A percentile compares a stretch with the other conserved stretches of the same genome.
These are phyloP conservation scores for Trichoderma semiorbis DNA, from an alignment of 2,329 filamentous ascomycete genomes.

Conservation along the genomic window DNA sequence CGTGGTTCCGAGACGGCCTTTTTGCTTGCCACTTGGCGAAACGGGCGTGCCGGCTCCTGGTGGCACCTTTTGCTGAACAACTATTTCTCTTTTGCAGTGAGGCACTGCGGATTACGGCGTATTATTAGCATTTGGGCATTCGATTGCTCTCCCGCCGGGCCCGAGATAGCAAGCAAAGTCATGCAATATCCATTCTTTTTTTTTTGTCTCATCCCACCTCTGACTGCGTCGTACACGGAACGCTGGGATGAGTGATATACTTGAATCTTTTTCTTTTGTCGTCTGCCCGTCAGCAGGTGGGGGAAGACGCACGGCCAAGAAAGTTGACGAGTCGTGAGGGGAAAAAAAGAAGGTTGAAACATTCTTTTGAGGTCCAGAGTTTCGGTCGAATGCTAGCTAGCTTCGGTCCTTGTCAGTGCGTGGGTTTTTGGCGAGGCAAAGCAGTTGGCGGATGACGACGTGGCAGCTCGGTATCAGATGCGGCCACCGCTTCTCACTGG, in stretches of 20 bases:
- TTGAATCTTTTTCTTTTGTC: not conserved
- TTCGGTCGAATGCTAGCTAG: not conserved
- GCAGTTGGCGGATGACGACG: conserved; percentile 1
- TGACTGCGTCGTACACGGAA: not conserved
- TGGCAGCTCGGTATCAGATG: conserved; percentile 5
- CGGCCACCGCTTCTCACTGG: not conserved
- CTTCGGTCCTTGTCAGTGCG: not conserved
- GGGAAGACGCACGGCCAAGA: not conserved
- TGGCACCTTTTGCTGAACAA: not conserved
- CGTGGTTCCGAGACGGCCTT: not conserved
- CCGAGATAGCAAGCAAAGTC: not conserved
- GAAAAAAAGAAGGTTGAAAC: not conserved
- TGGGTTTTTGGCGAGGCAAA: not conserved
- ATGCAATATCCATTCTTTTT: not conserved
- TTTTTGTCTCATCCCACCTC: not conserved
- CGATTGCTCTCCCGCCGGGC: not conserved
- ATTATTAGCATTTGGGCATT: not conserved
- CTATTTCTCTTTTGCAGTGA: not conserved
- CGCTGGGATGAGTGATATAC: conserved; percentile 10
- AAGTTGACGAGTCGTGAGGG: conserved; percentile 6
- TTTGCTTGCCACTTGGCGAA: conserved; percentile 1
- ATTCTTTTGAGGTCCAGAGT: not conserved
- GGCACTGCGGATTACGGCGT: not conserved
- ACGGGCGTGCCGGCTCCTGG: not conserved
- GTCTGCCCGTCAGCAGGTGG: conserved; percentile 5